Percentiles rank a stretch among this genome's conserved stretches.
phyloP scores from a whole-genome alignment of 495 filamentous ascomycete genomes.

The Penicillium goetzii region DNA sequence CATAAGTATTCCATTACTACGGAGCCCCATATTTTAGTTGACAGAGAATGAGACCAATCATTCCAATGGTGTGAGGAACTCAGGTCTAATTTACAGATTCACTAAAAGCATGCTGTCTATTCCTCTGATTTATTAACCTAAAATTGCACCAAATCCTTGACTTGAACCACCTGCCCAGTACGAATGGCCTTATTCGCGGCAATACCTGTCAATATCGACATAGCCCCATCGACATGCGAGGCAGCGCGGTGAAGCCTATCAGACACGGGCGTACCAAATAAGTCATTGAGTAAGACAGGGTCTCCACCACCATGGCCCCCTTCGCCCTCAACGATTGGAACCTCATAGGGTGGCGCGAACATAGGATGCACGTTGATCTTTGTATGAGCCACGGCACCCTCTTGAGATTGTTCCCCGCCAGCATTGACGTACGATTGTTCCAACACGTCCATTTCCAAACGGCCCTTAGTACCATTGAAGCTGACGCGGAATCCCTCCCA shows the following conservation, averaged over 20 bases:
- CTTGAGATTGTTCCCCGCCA: constrained; percentile 37
- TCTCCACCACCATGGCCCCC: constrained; percentile 43
- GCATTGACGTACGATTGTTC: constrained; percentile 42
- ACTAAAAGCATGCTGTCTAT: neutral
- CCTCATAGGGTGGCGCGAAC: constrained; percentile 36
- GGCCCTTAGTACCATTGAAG: constrained; percentile 38
- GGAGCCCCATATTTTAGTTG: too few relatives aligned
- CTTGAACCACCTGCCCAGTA: constrained; percentile 45
- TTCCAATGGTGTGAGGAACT: too few relatives aligned
- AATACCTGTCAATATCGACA: constrained; percentile 60
- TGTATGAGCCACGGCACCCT: constrained; percentile 45
- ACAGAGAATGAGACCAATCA: too few relatives aligned
- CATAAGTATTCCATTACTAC: too few relatives aligned
- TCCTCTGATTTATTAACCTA: constrained; percentile 1
- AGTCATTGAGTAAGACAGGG: constrained; percentile 34
- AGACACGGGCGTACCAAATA: constrained; percentile 29
- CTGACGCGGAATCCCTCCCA: constrained; percentile 42
- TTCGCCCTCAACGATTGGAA: constrained; percentile 27
- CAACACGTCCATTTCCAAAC: constrained; percentile 40
- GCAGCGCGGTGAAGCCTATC: constrained; percentile 35
- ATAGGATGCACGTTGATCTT: constrained; percentile 47
- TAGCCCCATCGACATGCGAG: constrained; percentile 56
- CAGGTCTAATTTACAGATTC: too few relatives aligned
- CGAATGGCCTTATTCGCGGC: constrained; percentile 59
- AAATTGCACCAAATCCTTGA: constrained; percentile 33